Base-by-base conservation (phyloP, 2,329 filamentous ascomycete genomes). In the Pochonia chlamydosporia region DNA sequence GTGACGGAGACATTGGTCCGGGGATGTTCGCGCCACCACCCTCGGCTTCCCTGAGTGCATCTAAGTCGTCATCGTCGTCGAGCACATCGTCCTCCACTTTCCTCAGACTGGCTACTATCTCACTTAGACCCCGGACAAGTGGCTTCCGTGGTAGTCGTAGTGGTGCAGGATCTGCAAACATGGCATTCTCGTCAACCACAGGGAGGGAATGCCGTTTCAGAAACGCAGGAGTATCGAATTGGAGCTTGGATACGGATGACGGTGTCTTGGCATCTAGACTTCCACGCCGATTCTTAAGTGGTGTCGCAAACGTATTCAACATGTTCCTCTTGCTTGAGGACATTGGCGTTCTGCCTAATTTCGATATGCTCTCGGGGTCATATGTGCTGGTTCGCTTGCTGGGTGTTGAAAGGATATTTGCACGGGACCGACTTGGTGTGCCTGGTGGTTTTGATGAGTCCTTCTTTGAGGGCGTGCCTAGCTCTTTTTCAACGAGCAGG, bases 11-110 rank as follows among this genome's bases (percentile, higher is more conserved):
- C 44, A 47, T 56, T 47, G 57, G 54, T 16, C 35, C 55, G 1
- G 56, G 49, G 23, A 48, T 47, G 20, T 54, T 61, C 45, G 50
- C 54, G n/a, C 58, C 63, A 31, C 72, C 75, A 24, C 67, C 63
- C 62, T 92, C 87, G 57, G 85, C 69, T 59, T 90, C 87, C n/a
- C 78, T 76, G 59, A 92, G 67, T 2, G 84, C 81, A 7, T 90
- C 87, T 50, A 87, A 68, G 28, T 92, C 86, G 23, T 91, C 35
- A 4, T 48, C 46, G 42, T 48, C 87, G 43, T 89, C 86, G 46
- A 84, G 69, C 16, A 72, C 70, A 39, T 87, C 79, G 44, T 89
- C 84, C 60, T 89, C 82, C 47, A 87, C 73, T 59, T 81, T 82
- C 51, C 84, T 75, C 54, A 92, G 69, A 21, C 79, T 79, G 18